Evolutionary conservation across 352 stramenopile genomes (phyloP).

Genomic region (Aphanomyces euteiches): DNA sequence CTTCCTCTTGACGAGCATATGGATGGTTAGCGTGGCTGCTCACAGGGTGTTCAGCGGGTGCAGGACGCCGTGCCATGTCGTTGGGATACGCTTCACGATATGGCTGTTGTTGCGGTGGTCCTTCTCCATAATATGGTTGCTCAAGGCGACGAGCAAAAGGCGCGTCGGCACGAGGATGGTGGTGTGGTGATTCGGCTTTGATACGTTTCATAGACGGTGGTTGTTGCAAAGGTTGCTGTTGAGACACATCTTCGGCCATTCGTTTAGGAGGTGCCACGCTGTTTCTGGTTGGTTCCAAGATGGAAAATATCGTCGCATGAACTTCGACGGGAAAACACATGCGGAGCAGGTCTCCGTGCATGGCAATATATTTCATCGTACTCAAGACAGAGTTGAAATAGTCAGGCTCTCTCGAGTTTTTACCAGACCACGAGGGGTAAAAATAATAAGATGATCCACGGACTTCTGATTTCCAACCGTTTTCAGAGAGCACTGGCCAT

Average conservation of each 20-base stretch:
- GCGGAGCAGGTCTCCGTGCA: conserved; percentile 18
- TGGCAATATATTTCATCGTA: conserved; percentile 19
- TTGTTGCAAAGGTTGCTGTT: not conserved
- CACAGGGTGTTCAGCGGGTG: too few relatives aligned
- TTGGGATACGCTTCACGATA: not conserved
- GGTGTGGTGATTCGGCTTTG: conserved; percentile 16
- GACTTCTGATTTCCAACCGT: conserved; percentile 50
- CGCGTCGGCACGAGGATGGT: not conserved
- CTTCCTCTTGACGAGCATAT: too few relatives aligned
- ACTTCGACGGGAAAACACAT: conserved; percentile 23
- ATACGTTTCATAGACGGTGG: conserved; percentile 4
- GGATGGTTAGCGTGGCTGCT: too few relatives aligned
- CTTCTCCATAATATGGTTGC: conserved; percentile 14
- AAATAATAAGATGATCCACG: conserved; percentile 11
- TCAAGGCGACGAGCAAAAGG: not conserved
- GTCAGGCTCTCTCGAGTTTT: conserved; percentile 17
- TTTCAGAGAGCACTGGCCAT: conserved; percentile 53
- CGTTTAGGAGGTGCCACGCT: not conserved
- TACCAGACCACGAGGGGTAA: conserved; percentile 21
- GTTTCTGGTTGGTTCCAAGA: conserved; percentile 8
- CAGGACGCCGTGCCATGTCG: not conserved
- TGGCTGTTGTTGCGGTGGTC: too few relatives aligned
- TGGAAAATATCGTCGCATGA: conserved; percentile 17
- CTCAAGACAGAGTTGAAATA: conserved; percentile 19
- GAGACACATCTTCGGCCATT: not conserved